Evolutionary conservation across 1,284 basidiomycete species (phyloP), one percentile per base, ranked within the genome.

Genomic region (Golubevia sp.): DNA sequence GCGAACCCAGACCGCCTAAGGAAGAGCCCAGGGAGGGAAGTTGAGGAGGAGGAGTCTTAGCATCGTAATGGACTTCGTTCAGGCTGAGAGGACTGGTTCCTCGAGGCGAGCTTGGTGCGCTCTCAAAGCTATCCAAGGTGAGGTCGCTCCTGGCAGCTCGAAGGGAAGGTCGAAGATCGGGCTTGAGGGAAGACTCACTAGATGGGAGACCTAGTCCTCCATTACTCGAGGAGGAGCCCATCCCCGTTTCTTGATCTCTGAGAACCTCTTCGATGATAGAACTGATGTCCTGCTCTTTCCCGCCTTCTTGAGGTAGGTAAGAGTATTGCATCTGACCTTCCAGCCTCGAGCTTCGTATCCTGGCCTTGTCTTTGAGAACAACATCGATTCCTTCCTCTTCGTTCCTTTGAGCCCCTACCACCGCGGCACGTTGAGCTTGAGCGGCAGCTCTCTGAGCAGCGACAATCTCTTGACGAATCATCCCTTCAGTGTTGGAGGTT

Each of bases 391-490:
- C 95, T 59, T 92, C 89, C 20, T 91, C 87, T 1, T 90, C 88
- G 80, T 97, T 97, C 4, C 89, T 86, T 72, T 93, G 91, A 0
- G 93, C 89, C 3, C 91, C 91, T 7, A 96, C 86, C 50, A 96
- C 90, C 0, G 93, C 92, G 6, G 90, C 89, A 79, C 96, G 93
- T 65, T 90, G 94, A 3, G 92, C 94, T 24, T 92, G 88, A 2
- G 88, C 90, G 0, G 90, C 91, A 2, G 90, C 92, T 13, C 94
- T 88, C 81, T 97, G 94, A 2, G 92, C 92, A n/a, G 91, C 92
- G 56, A 96, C 96, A 76, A 96, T 91, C 71, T 96, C 93, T 71
- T 92, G 91, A 50, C 90, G 88, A 5, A 91, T 91, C 55, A 88
- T 57, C 50, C 53, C 88, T 87, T 51, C 86, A 86, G 49, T 85